Base-by-base conservation (phyloP, 345 rosid genomes). In the Kandelia obovata region DNA sequence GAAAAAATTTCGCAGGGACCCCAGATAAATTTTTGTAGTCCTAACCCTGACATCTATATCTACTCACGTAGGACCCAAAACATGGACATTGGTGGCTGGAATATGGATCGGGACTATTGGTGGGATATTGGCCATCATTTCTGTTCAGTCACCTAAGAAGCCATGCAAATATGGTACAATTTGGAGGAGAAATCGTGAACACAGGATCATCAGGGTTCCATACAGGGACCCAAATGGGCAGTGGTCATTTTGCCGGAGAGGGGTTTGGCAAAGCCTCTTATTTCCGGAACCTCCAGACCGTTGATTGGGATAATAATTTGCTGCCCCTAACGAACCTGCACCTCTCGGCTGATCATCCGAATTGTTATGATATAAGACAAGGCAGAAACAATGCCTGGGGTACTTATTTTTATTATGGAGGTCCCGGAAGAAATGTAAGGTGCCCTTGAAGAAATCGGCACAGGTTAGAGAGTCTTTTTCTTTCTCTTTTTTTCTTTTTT, bases 1-100 rank as follows among this genome's bases (percentile, higher is more conserved):
- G 49, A 43, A 43, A 43, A 10, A 43, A 13, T 3, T 43, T 43
- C 1, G 19, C 0, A 11, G 47, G 15, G 47, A 43, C 47, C 16
- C 17, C 49, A 15, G 15, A 43, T 43, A 3, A 43, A 43, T 43
- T 43, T 43, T 43, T 3, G 0, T 39, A 15, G 49, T 43, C 49
- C 5, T 43, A 43, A 43, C 4, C 5, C 5, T 43, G 5, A 43
- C 49, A 43, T 43, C 17, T 0, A 11, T 43, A 3, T 9, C 2
- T 39, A 39, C 46, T 39, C 5, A 19, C 63, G 69, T 62, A 77
- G 80, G 80, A 77, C 61, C 80, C 80, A 53, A 77, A 77, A 64
- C 80, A 77, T 65, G 80, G 80, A 25, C 25, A 77, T 27, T 77
- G 80, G 80, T 77, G 80, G 80, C 70, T 77, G 51, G 67, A 77